Base-by-base conservation (phyloP, 208 protist species). In the Chromosphaera perkinsii region DNA sequence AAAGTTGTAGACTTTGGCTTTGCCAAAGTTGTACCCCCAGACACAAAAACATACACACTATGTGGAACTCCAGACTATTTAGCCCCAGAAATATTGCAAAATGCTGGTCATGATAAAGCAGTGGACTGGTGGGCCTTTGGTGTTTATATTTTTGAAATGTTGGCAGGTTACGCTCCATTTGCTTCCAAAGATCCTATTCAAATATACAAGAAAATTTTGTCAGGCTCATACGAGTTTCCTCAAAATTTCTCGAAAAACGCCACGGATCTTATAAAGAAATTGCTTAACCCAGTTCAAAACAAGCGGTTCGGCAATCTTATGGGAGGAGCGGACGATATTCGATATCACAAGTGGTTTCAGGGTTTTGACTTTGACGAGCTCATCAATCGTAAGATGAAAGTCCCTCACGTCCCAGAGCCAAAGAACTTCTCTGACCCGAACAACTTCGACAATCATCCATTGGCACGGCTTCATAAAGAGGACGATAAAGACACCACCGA, bases 51-150 rank as follows among this genome's bases (percentile, higher is more conserved):
- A 29, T 51, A 58, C 54, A 78, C 73, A 14, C 55, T 73, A 26
- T 83, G 74, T 69, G 82, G 82, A 27, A 83, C 82, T 0, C 61
- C 70, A 17, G 82, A 86, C 26, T 86, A 86, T 43, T 20, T 84
- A 14, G 78, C 78, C 5, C 82, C 81, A 26, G 78, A 83, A 47
- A 54, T 83, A 33, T 20, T 91, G 51, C 76, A 88, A 62, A 60
- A 49, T 12, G 88, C 85, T 59, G 84, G 86, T 40, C 86, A 93
- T 64, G 84, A 75, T 31, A 91, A 92, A 55, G 82, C 85, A 4
- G 85, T 92, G 0, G 89, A 93, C 69, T 93, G 89, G 88, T 93
- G 89, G 89, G 65, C 84, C 69, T 92, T 89, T 69, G 92, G 92
- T 51, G 91, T 88, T 52, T 78, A 93, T 2, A 77, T 94, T 4